These are phyloP conservation scores for Mycosphaerelloides madeirae DNA, from an alignment of 2,329 filamentous ascomycete genomes.

Conservation along the genomic window DNA sequence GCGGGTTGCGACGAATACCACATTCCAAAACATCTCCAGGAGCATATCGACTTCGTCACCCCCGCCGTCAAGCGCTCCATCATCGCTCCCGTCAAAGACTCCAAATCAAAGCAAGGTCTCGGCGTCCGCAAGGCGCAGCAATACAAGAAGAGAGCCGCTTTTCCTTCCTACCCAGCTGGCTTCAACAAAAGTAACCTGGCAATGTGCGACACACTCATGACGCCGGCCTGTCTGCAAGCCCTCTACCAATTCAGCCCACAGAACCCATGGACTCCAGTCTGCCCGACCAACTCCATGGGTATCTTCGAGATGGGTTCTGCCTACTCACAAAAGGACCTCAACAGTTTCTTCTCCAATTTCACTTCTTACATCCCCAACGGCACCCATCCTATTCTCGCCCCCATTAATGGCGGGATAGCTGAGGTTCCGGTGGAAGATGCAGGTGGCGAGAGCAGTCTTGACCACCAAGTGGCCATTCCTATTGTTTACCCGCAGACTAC, in stretches of 20 bases:
- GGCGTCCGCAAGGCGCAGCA: no score
- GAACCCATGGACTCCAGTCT: slow-evolving; percentile 28
- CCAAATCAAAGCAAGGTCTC: neutral
- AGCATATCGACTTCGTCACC: slow-evolving; percentile 24
- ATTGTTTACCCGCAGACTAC: slow-evolving; percentile 23
- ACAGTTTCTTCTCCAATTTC: slow-evolving; percentile 21
- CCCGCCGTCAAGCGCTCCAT: slow-evolving; percentile 28
- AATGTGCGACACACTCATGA: slow-evolving; percentile 13
- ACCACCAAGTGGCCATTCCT: slow-evolving; percentile 20
- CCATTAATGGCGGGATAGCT: slow-evolving; percentile 27
- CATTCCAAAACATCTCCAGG: slow-evolving; percentile 19
- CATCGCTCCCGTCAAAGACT: slow-evolving; percentile 10
- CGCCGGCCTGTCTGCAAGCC: slow-evolving; percentile 22
- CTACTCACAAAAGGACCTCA: slow-evolving; percentile 20
- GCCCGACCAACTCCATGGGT: slow-evolving; percentile 20
- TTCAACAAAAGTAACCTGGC: slow-evolving; percentile 1
- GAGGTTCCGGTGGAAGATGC: slow-evolving; percentile 16
- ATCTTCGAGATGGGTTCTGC: slow-evolving; percentile 18
- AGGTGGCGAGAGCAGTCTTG: slow-evolving; percentile 17
- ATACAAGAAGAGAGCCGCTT: no score
- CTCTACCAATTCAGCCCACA: slow-evolving; percentile 25
- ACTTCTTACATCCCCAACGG: slow-evolving; percentile 21
- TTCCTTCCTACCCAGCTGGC: neutral
- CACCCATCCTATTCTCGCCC: slow-evolving; percentile 19
- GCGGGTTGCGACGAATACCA: slow-evolving; percentile 38